These are phyloP conservation scores for Chalciporus chontae DNA, from an alignment of 768 basidiomycete species.

Conservation along the genomic window DNA sequence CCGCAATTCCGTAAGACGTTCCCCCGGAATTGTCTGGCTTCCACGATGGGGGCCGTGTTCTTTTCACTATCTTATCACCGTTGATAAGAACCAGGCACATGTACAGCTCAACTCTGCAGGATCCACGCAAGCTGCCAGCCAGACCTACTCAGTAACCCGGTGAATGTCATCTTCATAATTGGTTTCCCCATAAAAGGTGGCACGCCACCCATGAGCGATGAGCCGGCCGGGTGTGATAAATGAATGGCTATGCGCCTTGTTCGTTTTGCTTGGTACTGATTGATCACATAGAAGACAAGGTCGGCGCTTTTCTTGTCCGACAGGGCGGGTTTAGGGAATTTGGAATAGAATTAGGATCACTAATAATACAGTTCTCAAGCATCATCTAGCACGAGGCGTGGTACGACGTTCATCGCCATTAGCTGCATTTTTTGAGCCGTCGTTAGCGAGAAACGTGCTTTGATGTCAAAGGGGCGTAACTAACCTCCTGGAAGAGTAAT, in stretches of 20 bases:
- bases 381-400: conserved; percentile 83
- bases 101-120: conserved; percentile 1
- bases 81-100: neutral
- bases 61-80: neutral
- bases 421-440: conserved; percentile 45
- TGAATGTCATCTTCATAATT: neutral
- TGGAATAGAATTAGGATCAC: neutral
- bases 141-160: neutral
- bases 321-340: conserved; percentile 4
- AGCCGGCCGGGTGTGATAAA: conserved; percentile 1
- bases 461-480: conserved; percentile 14
- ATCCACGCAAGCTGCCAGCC: neutral
- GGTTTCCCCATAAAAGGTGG: neutral
- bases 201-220: conserved; percentile 4
- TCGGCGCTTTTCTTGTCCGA: conserved; percentile 6
- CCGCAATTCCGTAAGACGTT: no score
- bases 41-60: no score
- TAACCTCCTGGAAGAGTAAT: conserved; percentile 83
- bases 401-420: conserved; percentile 97
- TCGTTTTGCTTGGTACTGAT: conserved; percentile 5
- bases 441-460: conserved; percentile 2
- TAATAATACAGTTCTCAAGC: conserved; percentile 36
- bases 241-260: neutral
- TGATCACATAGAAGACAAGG: neutral
- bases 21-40: no score